These are phyloP conservation scores for Sechiopsis laciniata DNA, from an alignment of 306 rosid genomes.

Conservation along the genomic window DNA sequence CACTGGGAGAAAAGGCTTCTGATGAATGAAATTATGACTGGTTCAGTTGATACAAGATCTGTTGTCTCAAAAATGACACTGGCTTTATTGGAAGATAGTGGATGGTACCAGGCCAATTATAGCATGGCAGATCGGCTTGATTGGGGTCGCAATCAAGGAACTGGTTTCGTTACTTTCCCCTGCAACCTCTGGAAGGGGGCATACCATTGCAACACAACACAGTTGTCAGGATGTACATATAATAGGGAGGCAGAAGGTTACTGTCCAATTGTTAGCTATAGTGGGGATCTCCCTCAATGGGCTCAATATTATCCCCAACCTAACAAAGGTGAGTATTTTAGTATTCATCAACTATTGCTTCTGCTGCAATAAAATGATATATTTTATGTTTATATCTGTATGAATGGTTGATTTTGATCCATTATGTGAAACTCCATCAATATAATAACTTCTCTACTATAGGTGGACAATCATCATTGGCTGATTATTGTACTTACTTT, in stretches of 20 bases:
- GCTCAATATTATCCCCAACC: constrained; percentile 88
- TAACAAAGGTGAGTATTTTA: constrained; percentile 55
- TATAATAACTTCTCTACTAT: background rate
- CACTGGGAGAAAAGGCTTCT: constrained; percentile 98
- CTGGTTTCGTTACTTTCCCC: constrained; percentile 75
- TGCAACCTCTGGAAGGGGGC: constrained; percentile 98
- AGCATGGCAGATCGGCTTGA: constrained; percentile 95
- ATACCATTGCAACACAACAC: constrained; percentile 88
- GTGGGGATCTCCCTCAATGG: constrained; percentile 92
- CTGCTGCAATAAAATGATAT: background rate
- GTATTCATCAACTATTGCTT: background rate
- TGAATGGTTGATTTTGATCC: no score
- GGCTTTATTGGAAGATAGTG: constrained; percentile 92
- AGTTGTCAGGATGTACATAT: constrained; percentile 89
- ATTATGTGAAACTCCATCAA: no score
- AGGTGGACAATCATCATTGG: constrained; percentile 99
- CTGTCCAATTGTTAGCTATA: constrained; percentile 85
- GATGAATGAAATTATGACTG: constrained; percentile 99
- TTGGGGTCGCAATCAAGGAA: constrained; percentile 97
- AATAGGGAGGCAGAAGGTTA: constrained; percentile 99
- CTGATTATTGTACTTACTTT: constrained; percentile 94
- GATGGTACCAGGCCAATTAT: constrained; percentile 98
- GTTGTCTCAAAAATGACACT: constrained; percentile 97
- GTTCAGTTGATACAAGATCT: constrained; percentile 97
- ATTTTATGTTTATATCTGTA: no score